Evolutionary conservation across 164 flowering plant species (phyloP), one percentile per base, ranked within the genome.

Genomic region (Cinnamomum chago): DNA sequence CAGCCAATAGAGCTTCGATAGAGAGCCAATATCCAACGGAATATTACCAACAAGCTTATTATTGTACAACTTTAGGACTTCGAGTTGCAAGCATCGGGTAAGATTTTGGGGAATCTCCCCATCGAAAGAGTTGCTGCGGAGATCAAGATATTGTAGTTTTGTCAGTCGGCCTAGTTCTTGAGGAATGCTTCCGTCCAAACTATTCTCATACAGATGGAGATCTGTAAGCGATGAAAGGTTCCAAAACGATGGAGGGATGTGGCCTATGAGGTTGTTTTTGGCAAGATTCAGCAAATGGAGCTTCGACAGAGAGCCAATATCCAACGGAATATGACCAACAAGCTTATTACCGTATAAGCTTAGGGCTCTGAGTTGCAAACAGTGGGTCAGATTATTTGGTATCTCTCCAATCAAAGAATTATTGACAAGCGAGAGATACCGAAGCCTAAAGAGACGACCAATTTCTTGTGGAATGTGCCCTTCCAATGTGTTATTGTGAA

Each of bases 91-190:
- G 25, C 81, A 77, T 1, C 11, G 33, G 58, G 76, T 73, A 30
- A 86, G 70, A 65, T 80, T 80, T 0, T 58, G 3, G 2, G 91
- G 89, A 14, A 88, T 74, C 0, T 3, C 65, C 13, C 87, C 88
- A 50, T 67, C 12, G 0, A 85, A 27, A 70, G 17, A 25, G 73
- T 88, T 88, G n/a, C 9, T 66, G 67, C 81, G 76, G 13, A 85
- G 1, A 58, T 80, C 76, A 1, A 86, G 75, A 18, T 62, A 27
- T 67, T 67, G 68, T 67, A 88, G 67, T 1, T 78, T 83, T 3
- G 40, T 30, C 35, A 86, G 82, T 2, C 74, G 75, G 22, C 81
- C 76, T 1, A 86, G 60, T 68, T 80, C 58, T 17, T 62, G 15
- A 1, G 87, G 86, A 68, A 88, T 17, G 14, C 7, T 28, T 10